phyloP scores from a whole-genome alignment of 208 protist species.

The Endotrypanum monterogeii region DNA sequence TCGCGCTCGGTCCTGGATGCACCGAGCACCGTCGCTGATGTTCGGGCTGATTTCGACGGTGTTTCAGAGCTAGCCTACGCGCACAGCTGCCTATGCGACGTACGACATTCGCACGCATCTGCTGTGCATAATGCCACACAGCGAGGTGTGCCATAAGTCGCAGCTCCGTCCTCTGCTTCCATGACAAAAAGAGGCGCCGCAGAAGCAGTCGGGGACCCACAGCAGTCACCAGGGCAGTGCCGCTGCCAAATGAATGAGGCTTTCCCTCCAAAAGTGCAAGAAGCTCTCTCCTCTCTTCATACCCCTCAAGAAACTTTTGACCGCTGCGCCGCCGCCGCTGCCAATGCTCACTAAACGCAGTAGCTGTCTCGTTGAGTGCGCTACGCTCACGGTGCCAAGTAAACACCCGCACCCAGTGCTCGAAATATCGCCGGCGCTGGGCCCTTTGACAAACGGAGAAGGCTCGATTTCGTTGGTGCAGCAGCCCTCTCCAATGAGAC shows the following conservation, averaged over 20 bases:
- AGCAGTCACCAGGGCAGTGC: constrained; percentile 17
- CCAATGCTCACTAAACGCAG: constrained; percentile 13
- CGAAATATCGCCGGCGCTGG: constrained; percentile 26
- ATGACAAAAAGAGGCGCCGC: constrained; percentile 29
- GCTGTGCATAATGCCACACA: constrained; percentile 24
- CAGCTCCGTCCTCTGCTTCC: constrained; percentile 42
- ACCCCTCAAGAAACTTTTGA: background rate
- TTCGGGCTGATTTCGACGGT: constrained; percentile 6
- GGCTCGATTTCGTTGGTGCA: constrained; percentile 24
- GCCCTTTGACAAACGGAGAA: constrained; percentile 2
- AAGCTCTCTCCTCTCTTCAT: background rate
- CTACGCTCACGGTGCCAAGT: constrained; percentile 23
- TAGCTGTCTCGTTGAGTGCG: constrained; percentile 21
- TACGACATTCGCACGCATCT: constrained; percentile 23
- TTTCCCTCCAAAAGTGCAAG: constrained; percentile 19
- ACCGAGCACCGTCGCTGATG: background rate
- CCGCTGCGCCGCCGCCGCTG: background rate
- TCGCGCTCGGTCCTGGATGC: background rate
- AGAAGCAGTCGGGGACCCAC: constrained; percentile 22
- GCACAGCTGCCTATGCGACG: constrained; percentile 6
- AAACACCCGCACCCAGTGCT: constrained; percentile 29
- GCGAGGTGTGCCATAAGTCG: constrained; percentile 45
- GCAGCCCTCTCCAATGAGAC: constrained; percentile 9
- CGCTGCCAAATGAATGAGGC: background rate
- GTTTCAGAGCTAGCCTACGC: constrained; percentile 15